Base-by-base conservation (phyloP, 2,329 filamentous ascomycete genomes). In the Xylaria sp. region DNA sequence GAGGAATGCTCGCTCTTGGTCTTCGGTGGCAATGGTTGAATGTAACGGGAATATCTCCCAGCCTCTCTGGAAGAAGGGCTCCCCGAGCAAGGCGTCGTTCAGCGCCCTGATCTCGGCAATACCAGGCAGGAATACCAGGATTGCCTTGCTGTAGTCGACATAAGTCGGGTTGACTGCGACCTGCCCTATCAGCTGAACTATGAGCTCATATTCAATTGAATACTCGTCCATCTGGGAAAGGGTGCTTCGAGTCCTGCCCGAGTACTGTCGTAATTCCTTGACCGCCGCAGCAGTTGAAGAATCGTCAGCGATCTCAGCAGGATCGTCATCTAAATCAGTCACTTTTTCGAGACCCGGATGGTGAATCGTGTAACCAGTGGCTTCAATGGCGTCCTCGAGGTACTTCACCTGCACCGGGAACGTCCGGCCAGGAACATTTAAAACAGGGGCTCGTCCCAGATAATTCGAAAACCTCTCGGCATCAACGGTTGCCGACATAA, bases 401-500 rank as follows among this genome's bases (percentile, higher is more conserved):
- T 90, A 97, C 58, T 85, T 87, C 37, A 92, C 90, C 63, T 91
- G 81, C 2, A 99, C 94, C 0, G 94, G 93, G 67, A 95, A 99
- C 0, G 93, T 97, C 43, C 94, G 85, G 0, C 94, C 94, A 2
- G 94, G 94, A 13, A 99, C 91, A 55, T 89, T 92, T 49, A 99
- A 78, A 39, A 97, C 86, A 0, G 93, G 93, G 1, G 93, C 93
- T 4, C 87, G 86, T 50, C 88, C 87, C 1, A 99, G 82, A 68
- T 97, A 99, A 9, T 85, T 84, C 0, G 94, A 97, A 69, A 99
- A 97, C 16, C 88, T 87, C 55, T 93, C 87, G 0, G 94, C 91
- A 71, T 99, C 91, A 7, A 99, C 91, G 0, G 94, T 99, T 9
- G 94, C 94, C 62, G 93, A 97, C 94, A 99, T 99, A 44, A 99